These are phyloP conservation scores for Penicillium ucsense DNA, from an alignment of 495 filamentous ascomycete genomes.

Conservation along the genomic window DNA sequence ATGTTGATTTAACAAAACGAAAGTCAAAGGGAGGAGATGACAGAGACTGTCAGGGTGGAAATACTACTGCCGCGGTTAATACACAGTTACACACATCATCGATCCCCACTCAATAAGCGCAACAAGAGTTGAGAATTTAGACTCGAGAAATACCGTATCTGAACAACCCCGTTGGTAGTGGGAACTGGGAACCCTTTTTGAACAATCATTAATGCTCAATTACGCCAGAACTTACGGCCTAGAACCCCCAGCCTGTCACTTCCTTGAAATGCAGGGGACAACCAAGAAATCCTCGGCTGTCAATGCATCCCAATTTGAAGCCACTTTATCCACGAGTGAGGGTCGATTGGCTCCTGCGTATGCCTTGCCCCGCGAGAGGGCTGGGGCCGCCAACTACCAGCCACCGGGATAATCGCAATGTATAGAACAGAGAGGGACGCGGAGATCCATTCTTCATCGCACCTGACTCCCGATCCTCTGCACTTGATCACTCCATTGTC, in stretches of 20 bases:
- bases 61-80: too few species aligned
- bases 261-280: not conserved
- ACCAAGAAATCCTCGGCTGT: not conserved
- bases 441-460: not conserved
- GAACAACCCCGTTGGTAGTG: too few species aligned
- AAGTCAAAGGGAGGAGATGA: too few species aligned
- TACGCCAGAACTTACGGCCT: too few species aligned
- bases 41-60: too few species aligned
- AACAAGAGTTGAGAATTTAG: too few species aligned
- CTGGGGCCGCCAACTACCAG: slow-evolving; percentile 18
- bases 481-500: slow-evolving; percentile 4
- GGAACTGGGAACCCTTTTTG: too few species aligned
- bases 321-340: not conserved
- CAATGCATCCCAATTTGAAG: not conserved
- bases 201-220: not conserved
- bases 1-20: too few species aligned
- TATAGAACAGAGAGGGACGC: slow-evolving; percentile 7
- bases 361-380: slow-evolving; percentile 15
- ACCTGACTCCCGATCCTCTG: not conserved
- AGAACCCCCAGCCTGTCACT: not conserved
- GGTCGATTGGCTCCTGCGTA: not conserved
- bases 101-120: too few species aligned
- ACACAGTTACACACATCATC: too few species aligned
- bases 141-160: too few species aligned
- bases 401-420: slow-evolving; percentile 17